phyloP scores from a whole-genome alignment of 129 eudicot genomes.

The Saussurea involucrata region DNA sequence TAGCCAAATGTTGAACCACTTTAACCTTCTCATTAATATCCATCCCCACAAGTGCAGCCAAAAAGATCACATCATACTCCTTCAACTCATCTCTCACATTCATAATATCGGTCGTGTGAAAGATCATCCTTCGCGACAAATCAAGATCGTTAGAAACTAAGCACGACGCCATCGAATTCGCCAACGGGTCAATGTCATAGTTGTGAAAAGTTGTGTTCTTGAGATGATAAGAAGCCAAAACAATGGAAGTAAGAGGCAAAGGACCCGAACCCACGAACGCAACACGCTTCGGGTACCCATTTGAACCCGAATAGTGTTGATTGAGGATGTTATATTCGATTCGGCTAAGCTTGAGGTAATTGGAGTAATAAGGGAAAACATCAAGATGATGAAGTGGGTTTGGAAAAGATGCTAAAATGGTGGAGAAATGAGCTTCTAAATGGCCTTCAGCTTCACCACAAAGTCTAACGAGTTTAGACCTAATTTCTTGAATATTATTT shows the following conservation, averaged over 20 bases:
- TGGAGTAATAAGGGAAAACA: constrained; percentile 69
- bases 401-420: constrained; percentile 45
- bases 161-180: constrained; percentile 63
- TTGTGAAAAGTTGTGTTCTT: constrained; percentile 54
- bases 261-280: constrained; percentile 97
- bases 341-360: constrained; percentile 71
- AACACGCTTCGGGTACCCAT: constrained; percentile 31
- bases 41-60: constrained; percentile 97
- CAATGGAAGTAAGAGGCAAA: constrained; percentile 82
- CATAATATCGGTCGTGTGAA: constrained; percentile 62
- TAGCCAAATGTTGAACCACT: constrained; percentile 60
- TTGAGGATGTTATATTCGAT: constrained; percentile 61
- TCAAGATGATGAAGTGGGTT: constrained; percentile 65
- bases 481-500: constrained; percentile 47
- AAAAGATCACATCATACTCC: constrained; percentile 67
- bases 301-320: constrained; percentile 20
- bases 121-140: constrained; percentile 59
- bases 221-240: constrained; percentile 63
- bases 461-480: constrained; percentile 63
- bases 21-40: constrained; percentile 51
- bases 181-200: constrained; percentile 71
- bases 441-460: constrained; percentile 79
- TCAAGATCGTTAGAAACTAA: constrained; percentile 52
- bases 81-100: constrained; percentile 44
- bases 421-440: constrained; percentile 65